Base-by-base conservation (phyloP, 768 basidiomycete genomes). In the Auriscalpium microsporum region DNA sequence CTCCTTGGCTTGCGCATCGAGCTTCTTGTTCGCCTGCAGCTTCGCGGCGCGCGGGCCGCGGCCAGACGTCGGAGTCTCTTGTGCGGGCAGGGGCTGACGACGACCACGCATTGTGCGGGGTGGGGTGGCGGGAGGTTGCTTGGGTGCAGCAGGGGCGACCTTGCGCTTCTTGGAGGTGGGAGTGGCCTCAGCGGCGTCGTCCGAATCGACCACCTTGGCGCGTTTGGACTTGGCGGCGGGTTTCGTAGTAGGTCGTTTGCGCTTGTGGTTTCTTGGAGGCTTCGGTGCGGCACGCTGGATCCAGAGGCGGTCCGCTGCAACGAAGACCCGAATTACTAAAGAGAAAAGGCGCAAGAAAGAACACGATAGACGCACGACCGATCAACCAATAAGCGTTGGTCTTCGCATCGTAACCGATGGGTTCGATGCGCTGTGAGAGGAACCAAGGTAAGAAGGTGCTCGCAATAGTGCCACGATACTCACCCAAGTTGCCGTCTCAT, bases 351-450 rank as follows among this genome's bases (percentile, higher is more conserved):
- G 46, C 10, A 21, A 34, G 16, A n/a, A 23, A 35, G 17, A 21
- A 33, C 37, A 47, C 50, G n/a, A 45, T 49, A 36, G 37, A 72
- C 78, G 38, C 70, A 87, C 87, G 77, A 45, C 91, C 90, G 59
- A 94, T 87, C 21, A 91, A 69, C 90, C 90, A 92, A 65, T 91
- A 93, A 0, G 86, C 83, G 66, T 91, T 90, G 8, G 72, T 74
- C 64, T 84, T 84, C 42, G 79, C 78, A 62, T 93, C 91, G 60
- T 87, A 90, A 7, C 91, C 91, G 57, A 93, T 80, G 9, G 91
- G 90, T 63, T 91, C 87, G 54, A 87, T 82, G 23, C 91, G 85
- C 91, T 94, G 55, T 40, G 5, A 16, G 47, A 23, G 5, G 44
- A 50, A 55, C 56, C 34, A 52, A 38, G 38, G 34, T 52, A 53